A percentile compares a stretch with the other conserved stretches of the same genome.
Evolutionary conservation across 805 yeast species (phyloP).

Genomic region (Lachancea sp.): DNA sequence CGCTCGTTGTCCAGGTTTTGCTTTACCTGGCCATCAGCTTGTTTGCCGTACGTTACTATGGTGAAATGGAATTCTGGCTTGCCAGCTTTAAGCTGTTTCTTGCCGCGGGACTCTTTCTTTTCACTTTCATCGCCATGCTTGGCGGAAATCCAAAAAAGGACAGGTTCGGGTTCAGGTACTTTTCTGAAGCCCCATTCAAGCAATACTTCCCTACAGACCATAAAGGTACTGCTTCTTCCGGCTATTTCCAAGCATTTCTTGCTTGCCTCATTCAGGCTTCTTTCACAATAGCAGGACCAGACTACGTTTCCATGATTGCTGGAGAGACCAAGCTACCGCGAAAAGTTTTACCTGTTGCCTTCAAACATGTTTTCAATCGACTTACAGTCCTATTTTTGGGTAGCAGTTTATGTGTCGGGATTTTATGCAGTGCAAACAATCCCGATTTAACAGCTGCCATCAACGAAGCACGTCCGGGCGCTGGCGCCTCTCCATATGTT

Average conservation of each 20-base stretch:
- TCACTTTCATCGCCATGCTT: slow-evolving; percentile 75
- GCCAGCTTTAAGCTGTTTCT: slow-evolving; percentile 66
- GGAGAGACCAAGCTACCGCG: slow-evolving; percentile 75
- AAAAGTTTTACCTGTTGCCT: slow-evolving; percentile 68
- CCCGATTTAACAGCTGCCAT: slow-evolving; percentile 52
- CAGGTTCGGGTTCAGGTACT: slow-evolving; percentile 52
- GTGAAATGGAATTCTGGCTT: slow-evolving; percentile 78
- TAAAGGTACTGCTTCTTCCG: slow-evolving; percentile 32
- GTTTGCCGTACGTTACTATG: slow-evolving; percentile 68
- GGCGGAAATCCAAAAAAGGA: slow-evolving; percentile 80
- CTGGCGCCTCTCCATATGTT: slow-evolving; percentile 74
- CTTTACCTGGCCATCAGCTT: slow-evolving; percentile 59
- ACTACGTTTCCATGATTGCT: slow-evolving; percentile 77
- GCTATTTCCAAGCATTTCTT: slow-evolving; percentile 67
- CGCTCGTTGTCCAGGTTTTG: slow-evolving; percentile 58
- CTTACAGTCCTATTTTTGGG: slow-evolving; percentile 61
- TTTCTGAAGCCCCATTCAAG: slow-evolving; percentile 51
- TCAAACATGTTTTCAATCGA: slow-evolving; percentile 65
- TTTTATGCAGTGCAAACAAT: slow-evolving; percentile 66
- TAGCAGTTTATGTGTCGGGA: slow-evolving; percentile 74
- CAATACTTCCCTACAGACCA: slow-evolving; percentile 47
- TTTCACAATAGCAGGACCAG: slow-evolving; percentile 83
- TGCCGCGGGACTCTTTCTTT: slow-evolving; percentile 67
- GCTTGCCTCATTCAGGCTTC: slow-evolving; percentile 65
- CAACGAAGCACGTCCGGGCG: slow-evolving; percentile 61